Percentiles rank a stretch among this genome's conserved stretches.
Conservation (phyloP, 192 early-diverging fungal species). For the Thamnidium elegans region DNA sequence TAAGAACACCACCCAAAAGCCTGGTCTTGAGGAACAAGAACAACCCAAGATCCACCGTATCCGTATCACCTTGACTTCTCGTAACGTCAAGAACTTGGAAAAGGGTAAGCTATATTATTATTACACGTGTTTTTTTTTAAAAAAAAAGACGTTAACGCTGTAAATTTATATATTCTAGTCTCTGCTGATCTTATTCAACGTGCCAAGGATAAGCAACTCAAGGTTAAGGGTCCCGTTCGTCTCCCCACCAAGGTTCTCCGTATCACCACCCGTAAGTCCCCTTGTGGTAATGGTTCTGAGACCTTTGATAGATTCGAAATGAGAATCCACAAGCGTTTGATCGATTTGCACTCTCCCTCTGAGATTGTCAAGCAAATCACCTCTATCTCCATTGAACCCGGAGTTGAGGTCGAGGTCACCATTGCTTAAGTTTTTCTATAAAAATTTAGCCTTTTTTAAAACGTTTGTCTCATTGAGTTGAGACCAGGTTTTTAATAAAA, state of each 20-base stretch:
- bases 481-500: too few species aligned
- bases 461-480: neutral
- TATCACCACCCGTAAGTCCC: conserved; percentile 99
- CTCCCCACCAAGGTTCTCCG: conserved; percentile 97
- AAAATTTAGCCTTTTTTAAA: neutral
- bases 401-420: conserved; percentile 95
- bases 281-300: conserved; percentile 99
- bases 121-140: neutral
- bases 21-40: conserved; percentile 70
- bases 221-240: conserved; percentile 99
- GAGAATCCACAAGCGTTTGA: conserved; percentile 99
- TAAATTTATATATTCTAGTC: conserved; percentile 41
- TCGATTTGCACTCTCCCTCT: conserved; percentile 98
- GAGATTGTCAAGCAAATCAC: conserved; percentile 99
- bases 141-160: neutral
- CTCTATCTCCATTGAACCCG: conserved; percentile 93
- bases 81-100: conserved; percentile 99
- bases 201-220: conserved; percentile 98
- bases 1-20: conserved; percentile 49
- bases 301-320: conserved; percentile 99
- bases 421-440: conserved; percentile 56
- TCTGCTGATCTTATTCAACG: conserved; percentile 94
- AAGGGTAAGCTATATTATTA: conserved; percentile 47
- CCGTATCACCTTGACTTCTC: conserved; percentile 97
- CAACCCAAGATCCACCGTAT: conserved; percentile 92